Base-by-base conservation (phyloP, 2,329 filamentous ascomycete genomes). In the Xylaria arbuscula region DNA sequence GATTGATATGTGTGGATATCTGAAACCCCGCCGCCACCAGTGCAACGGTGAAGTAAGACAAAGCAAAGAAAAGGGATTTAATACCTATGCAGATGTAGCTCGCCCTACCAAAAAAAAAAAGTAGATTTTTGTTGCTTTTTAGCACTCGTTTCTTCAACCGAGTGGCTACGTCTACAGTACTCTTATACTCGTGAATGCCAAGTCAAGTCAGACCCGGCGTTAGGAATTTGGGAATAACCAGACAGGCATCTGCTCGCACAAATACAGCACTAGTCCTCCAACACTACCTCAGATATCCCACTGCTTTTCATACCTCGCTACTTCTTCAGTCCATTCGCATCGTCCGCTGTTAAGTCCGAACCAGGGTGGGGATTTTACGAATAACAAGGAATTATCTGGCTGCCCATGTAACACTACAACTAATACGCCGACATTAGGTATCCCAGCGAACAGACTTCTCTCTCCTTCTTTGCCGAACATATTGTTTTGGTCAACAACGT, bases 201-300 rank as follows among this genome's bases (percentile, higher is more conserved):
- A 45, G 65, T 45, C 19, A 15, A 48, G 19, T 54, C 19, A 5
- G 34, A 28, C 22, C 69, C 72, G 72, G 72, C 50, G 53, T 73
- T 75, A 74, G 71, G 72, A 66, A 40, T 57, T 68, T 73, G 72
- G 71, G 64, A 47, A 50, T 70, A 68, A 68, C 48, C 62, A 61
- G 45, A n/a, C 40, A 50, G 24, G 36, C 45, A 38, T 34, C 17
- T 17, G 15, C 36, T 40, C 28, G 28, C 28, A 13, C 13, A 40
- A 40, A 40, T 13, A 40, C 36, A 13, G 13, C 36, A 40, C 36
- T 40, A 13, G 15, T 17, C 40, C 40, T 19, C 40, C 40, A 8
- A 45, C 40, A 45, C 15, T n/a, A 28, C 28, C 28, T 28, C n/a
- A n/a, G n/a, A 28, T 5, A 28, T 28, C 28, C 28, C 28, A 28